Percentiles rank a stretch among this genome's conserved stretches.
Conservation (phyloP, 2,329 filamentous ascomycete species). For the Lasiodiplodia sp. region DNA sequence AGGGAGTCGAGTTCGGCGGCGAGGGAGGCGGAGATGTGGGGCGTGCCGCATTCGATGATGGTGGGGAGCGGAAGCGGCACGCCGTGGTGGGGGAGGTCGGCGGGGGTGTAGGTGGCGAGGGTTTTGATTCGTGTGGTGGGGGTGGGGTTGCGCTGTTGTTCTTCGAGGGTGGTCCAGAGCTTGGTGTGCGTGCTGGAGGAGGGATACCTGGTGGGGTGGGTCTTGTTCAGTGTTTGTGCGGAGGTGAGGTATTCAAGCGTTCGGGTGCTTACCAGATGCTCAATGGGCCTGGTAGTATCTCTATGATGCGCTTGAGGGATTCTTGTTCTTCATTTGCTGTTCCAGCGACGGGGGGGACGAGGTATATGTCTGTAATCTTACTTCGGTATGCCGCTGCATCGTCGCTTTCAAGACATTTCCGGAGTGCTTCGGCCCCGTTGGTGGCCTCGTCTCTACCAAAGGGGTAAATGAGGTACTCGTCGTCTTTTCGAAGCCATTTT, state of each 20-base stretch:
- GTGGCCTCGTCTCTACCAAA: neutral
- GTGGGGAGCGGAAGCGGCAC: neutral
- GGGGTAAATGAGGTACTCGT: neutral
- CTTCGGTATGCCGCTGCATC: neutral
- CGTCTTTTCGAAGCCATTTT: neutral
- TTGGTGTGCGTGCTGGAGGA: neutral
- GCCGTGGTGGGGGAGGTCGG: neutral
- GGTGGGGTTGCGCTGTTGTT: neutral
- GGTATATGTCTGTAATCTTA: neutral
- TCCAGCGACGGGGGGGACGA: neutral
- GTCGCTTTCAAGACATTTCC: neutral
- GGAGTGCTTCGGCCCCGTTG: conserved; percentile 1
- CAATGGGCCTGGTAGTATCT: neutral
- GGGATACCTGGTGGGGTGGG: too few relatives aligned
- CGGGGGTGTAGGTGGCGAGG: too few relatives aligned
- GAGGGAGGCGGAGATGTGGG: too few relatives aligned
- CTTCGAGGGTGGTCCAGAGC: neutral
- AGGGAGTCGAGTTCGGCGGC: neutral
- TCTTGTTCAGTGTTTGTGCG: neutral
- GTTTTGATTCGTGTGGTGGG: neutral
- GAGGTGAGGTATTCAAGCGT: neutral
- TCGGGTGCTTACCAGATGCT: neutral
- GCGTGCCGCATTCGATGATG: neutral
- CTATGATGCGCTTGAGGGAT: neutral
- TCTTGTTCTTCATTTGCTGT: neutral